Conservation (phyloP, 1,139 yeast species). For the Wickerhamomyces sp. region DNA sequence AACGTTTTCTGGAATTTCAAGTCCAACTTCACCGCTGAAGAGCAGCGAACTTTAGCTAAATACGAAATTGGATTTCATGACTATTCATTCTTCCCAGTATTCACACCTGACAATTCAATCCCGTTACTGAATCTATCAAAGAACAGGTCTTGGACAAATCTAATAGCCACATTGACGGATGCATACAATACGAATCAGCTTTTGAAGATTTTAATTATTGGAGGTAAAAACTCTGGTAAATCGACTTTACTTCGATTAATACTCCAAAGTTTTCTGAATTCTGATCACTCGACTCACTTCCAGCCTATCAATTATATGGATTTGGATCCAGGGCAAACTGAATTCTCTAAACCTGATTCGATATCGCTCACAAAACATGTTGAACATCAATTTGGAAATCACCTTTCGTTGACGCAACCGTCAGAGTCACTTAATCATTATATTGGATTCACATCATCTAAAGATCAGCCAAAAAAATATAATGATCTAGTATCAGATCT, state of each 20-base stretch:
- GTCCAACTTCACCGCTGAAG: conserved; percentile 8
- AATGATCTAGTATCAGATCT: conserved; percentile 41
- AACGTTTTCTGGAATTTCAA: conserved; percentile 31
- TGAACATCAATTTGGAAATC: conserved; percentile 17
- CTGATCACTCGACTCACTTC: conserved; percentile 11
- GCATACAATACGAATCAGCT: conserved; percentile 15
- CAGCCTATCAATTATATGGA: conserved; percentile 50
- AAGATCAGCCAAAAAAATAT: conserved; percentile 61
- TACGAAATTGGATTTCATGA: conserved; percentile 24
- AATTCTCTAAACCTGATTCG: conserved; percentile 66
- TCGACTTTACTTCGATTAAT: conserved; percentile 64
- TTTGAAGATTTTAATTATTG: conserved; percentile 42
- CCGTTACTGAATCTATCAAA: conserved; percentile 22
- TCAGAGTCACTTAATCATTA: conserved; percentile 35
- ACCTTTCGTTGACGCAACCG: conserved; percentile 19
- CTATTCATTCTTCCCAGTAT: conserved; percentile 36
- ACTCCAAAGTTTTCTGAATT: conserved; percentile 37
- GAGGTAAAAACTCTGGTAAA: conserved; percentile 81
- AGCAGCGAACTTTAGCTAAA: conserved; percentile 8
- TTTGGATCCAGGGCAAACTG: conserved; percentile 91
- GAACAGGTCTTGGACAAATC: conserved; percentile 25
- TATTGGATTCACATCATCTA: conserved; percentile 73
- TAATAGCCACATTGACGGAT: conserved; percentile 21
- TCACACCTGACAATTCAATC: conserved; percentile 28
- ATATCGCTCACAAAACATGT: conserved; percentile 27